Percentiles rank a stretch among this genome's conserved stretches.
phyloP scores from a whole-genome alignment of 2,329 filamentous ascomycete genomes.

The Botrytis sinoallii region DNA sequence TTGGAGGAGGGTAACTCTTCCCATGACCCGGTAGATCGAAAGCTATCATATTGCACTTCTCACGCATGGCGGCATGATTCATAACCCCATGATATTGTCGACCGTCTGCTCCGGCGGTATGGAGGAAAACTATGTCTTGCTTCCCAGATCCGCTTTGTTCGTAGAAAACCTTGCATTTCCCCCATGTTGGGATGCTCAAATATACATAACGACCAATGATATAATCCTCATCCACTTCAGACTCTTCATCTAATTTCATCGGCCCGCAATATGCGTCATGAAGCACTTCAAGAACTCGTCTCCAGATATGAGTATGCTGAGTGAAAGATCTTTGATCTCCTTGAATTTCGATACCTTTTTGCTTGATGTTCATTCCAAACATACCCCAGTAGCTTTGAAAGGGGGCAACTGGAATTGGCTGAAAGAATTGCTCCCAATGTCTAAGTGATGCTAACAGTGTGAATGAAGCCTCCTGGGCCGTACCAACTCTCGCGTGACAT shows the following conservation, averaged over 20 bases:
- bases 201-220: constrained; percentile 48
- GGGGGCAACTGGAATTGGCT: constrained; percentile 19
- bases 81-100: constrained; percentile 52
- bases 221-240: constrained; percentile 41
- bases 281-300: constrained; percentile 46
- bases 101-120: constrained; percentile 47
- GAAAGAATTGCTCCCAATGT: constrained; percentile 25
- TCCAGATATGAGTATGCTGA: constrained; percentile 47
- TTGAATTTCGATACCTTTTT: constrained; percentile 47
- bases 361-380: constrained; percentile 48
- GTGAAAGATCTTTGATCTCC: constrained; percentile 41
- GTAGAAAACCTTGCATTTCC: constrained; percentile 49
- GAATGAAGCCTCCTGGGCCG: neutral
- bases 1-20: constrained; percentile 45
- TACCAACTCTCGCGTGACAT: neutral
- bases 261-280: constrained; percentile 48
- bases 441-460: constrained; percentile 11
- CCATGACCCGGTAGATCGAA: constrained; percentile 51
- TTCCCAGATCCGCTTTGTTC: constrained; percentile 46
- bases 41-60: constrained; percentile 48
- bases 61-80: constrained; percentile 46
- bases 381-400: constrained; percentile 28
- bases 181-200: constrained; percentile 46
- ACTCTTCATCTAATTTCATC: constrained; percentile 42
- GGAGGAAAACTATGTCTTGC: constrained; percentile 46